Base-by-base conservation (phyloP, 1,284 basidiomycete genomes). In the Tausonia pullulans region DNA sequence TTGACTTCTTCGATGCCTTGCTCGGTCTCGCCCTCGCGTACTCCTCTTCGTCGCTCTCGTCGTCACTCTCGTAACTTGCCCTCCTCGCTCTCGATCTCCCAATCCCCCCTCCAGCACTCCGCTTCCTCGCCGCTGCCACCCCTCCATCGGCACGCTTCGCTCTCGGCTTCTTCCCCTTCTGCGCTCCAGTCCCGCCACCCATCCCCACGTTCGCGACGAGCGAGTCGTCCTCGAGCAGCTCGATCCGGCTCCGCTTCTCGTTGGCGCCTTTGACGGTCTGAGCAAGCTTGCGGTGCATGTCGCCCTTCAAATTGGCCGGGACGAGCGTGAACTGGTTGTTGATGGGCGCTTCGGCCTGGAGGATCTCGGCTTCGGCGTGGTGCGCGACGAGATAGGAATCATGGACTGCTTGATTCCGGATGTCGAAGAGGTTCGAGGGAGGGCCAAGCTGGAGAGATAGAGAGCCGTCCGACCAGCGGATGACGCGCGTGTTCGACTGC, bases 391-490 rank as follows among this genome's bases (percentile, higher is more conserved):
- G 84, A 76, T 94, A 95, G n/a, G 55, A 57, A 27, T 27, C 27
- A 27, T 27, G 27, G 27, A 27, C 27, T 1, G 27, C 27, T 27
- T 27, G 27, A 27, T 27, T 27, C 27, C 27, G 27, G 66, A 96
- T 85, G 77, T 96, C 91, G 74, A 93, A 94, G 5, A 93, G 80
- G 72, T 96, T 93, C 74, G 64, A 58, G 39, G 64, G 53, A 67
- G 87, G 87, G 60, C 93, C 92, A 63, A 96, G 79, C 69, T 88
- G 86, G 49, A 96, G 81, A 71, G 89, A 92, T 68, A 90, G 78
- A 13, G 87, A 82, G 41, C 92, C 92, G 72, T 96, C 93, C 39
- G 90, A 94, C 92, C 92, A 96, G 7, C 86, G 84, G 63, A 96
- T 84, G 50, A 94, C 80, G 14, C 91, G 86, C 68, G 86, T 83